A percentile compares a stretch with the other conserved stretches of the same genome.
Conservation (phyloP, 2,329 filamentous ascomycete genomes). For the Epichloe aotearoae region DNA sequence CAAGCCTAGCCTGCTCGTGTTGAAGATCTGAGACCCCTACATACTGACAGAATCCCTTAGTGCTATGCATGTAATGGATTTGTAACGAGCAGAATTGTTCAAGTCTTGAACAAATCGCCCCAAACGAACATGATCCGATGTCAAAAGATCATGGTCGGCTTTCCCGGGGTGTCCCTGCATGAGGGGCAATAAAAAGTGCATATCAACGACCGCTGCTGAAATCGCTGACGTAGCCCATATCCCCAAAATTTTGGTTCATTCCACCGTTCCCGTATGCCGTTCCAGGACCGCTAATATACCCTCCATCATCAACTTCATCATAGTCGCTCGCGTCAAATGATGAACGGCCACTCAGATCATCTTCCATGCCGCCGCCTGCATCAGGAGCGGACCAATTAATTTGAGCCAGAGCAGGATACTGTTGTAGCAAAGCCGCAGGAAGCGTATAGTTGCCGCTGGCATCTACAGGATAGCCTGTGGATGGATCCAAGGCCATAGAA, state of each 20-base stretch:
- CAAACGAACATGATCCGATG: background rate
- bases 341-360: slow-evolving; percentile 64
- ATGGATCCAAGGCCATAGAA: slow-evolving; percentile 45
- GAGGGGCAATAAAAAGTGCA: background rate
- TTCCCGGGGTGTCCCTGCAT: background rate
- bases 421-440: slow-evolving; percentile 77
- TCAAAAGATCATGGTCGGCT: too few relatives aligned
- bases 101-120: background rate
- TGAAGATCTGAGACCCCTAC: too few relatives aligned
- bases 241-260: slow-evolving; percentile 39
- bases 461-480: slow-evolving; percentile 45
- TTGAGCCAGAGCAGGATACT: slow-evolving; percentile 85
- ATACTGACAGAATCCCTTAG: too few relatives aligned
- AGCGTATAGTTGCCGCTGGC: slow-evolving; percentile 49
- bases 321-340: slow-evolving; percentile 75
- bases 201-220: slow-evolving; percentile 30
- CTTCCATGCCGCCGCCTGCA: slow-evolving; percentile 59
- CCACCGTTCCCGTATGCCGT: slow-evolving; percentile 45
- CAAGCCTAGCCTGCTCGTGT: too few relatives aligned
- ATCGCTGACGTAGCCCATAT: slow-evolving; percentile 39
- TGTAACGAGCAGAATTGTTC: too few relatives aligned
- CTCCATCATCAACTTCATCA: slow-evolving; percentile 58
- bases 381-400: slow-evolving; percentile 64
- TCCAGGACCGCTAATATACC: slow-evolving; percentile 51
- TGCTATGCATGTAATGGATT: too few relatives aligned